phyloP scores from a whole-genome alignment of 768 basidiomycete genomes.

The Mycena metata region DNA sequence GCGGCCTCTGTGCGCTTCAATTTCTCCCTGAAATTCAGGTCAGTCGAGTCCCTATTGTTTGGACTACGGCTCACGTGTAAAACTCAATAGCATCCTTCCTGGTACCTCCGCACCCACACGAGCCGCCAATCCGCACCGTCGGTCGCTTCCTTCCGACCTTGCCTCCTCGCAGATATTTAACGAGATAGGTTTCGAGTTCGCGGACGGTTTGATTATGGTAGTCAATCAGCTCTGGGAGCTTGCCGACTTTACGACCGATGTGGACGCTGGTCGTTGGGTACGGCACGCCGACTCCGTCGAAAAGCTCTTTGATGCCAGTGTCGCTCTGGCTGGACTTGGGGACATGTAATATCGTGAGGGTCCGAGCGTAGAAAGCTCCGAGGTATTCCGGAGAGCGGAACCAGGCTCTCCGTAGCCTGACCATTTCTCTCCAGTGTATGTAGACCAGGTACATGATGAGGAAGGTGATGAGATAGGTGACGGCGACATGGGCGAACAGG shows the following conservation, averaged over 20 bases:
- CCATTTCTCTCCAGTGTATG: slow-evolving; percentile 82
- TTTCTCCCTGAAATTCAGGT: slow-evolving; percentile 55
- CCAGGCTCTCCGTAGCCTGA: slow-evolving; percentile 85
- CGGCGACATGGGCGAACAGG: slow-evolving; percentile 88
- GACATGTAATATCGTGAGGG: slow-evolving; percentile 85
- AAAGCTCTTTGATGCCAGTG: slow-evolving; percentile 83
- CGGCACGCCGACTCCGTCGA: slow-evolving; percentile 81
- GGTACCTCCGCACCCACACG: slow-evolving; percentile 84
- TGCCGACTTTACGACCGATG: slow-evolving; percentile 88
- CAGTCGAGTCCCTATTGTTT: not conserved
- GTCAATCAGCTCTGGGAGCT: slow-evolving; percentile 91
- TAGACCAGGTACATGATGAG: slow-evolving; percentile 81
- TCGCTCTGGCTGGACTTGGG: slow-evolving; percentile 88
- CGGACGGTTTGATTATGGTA: slow-evolving; percentile 95
- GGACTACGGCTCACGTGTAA: slow-evolving; percentile 74
- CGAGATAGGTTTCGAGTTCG: slow-evolving; percentile 89
- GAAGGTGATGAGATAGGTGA: slow-evolving; percentile 84
- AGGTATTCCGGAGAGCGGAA: slow-evolving; percentile 92
- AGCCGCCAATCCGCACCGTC: slow-evolving; percentile 82
- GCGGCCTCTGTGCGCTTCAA: slow-evolving; percentile 76
- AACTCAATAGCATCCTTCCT: slow-evolving; percentile 95
- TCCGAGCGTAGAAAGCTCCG: slow-evolving; percentile 93
- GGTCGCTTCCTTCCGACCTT: slow-evolving; percentile 86
- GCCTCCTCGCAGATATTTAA: slow-evolving; percentile 87
- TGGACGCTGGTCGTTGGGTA: slow-evolving; percentile 95